Evolutionary conservation across 2,329 filamentous ascomycete genomes (phyloP).

Genomic region (Ceratocystis alfenasii): DNA sequence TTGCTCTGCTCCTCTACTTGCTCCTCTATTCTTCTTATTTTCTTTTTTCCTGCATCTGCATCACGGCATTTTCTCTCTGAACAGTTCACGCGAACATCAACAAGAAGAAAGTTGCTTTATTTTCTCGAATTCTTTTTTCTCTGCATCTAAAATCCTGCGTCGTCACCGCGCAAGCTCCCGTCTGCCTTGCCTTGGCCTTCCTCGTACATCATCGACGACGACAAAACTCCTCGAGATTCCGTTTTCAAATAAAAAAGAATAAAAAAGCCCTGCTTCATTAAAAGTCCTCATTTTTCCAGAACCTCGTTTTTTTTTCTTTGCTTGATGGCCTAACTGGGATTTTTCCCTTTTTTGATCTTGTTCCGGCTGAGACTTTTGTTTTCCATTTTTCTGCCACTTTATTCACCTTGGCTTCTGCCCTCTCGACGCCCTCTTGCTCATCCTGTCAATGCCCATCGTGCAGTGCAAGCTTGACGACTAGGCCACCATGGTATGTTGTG

Average conservation of each 20-base stretch:
- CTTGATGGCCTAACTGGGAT: not conserved
- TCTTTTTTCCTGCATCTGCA: not conserved
- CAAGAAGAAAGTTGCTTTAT: too few relatives aligned
- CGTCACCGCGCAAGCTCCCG: not conserved
- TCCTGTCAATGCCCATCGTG: constrained; percentile 8
- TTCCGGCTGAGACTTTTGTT: constrained; percentile 31
- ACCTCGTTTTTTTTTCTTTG: not conserved
- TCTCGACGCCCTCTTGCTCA: constrained; percentile 1
- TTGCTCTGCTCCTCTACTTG: not conserved
- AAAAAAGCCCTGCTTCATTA: not conserved
- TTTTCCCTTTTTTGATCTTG: not conserved
- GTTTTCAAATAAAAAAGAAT: not conserved
- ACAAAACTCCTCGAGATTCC: not conserved
- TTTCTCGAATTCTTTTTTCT: not conserved
- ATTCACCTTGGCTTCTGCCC: not conserved
- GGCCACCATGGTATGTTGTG: constrained; percentile 2
- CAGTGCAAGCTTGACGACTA: not conserved
- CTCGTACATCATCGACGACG: not conserved
- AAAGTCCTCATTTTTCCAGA: not conserved
- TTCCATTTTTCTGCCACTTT: constrained; percentile 25
- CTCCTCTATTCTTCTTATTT: not conserved
- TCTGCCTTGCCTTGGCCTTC: not conserved
- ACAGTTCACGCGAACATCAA: too few relatives aligned
- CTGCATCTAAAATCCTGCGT: not conserved
- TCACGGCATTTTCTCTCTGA: too few relatives aligned